Conservation (phyloP, 768 basidiomycete species). For the Leccinum incarnatum region DNA sequence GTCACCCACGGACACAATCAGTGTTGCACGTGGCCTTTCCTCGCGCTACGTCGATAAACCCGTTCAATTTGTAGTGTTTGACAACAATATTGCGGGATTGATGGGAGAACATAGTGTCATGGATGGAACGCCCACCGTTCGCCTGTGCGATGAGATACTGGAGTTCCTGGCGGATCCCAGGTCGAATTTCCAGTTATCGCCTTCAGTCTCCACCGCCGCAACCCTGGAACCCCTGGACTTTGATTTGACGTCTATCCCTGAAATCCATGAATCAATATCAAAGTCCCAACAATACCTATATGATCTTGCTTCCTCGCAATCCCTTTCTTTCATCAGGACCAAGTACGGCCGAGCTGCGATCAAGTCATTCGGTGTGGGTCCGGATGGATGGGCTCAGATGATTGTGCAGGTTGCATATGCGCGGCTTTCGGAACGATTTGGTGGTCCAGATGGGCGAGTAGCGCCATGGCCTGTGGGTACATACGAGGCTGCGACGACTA, state of each 20-base stretch:
- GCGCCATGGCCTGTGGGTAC: slow-evolving; percentile 63
- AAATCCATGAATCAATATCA: slow-evolving; percentile 45
- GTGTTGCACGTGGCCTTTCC: slow-evolving; percentile 48
- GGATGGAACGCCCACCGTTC: slow-evolving; percentile 83
- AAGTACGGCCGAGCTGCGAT: slow-evolving; percentile 83
- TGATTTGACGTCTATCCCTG: slow-evolving; percentile 45
- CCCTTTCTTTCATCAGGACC: slow-evolving; percentile 60
- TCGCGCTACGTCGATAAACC: slow-evolving; percentile 93
- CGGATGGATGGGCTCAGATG: slow-evolving; percentile 95
- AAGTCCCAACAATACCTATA: slow-evolving; percentile 53
- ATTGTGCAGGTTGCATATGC: slow-evolving; percentile 86
- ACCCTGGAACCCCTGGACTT: slow-evolving; percentile 59
- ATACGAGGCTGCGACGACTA: slow-evolving; percentile 94
- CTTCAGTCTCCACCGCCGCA: slow-evolving; percentile 13
- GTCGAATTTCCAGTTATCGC: slow-evolving; percentile 60
- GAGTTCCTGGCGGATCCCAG: slow-evolving; percentile 51
- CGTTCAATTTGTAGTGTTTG: slow-evolving; percentile 79
- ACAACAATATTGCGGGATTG: slow-evolving; percentile 76
- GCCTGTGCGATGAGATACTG: slow-evolving; percentile 70
- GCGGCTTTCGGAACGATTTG: slow-evolving; percentile 50
- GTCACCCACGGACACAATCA: slow-evolving; percentile 24
- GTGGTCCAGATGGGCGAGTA: slow-evolving; percentile 16
- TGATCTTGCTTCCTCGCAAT: slow-evolving; percentile 61
- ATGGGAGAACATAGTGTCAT: slow-evolving; percentile 94
- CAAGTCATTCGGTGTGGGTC: slow-evolving; percentile 85